phyloP scores from a whole-genome alignment of 345 rosid genomes.

The Gossypium rotundifolium region DNA sequence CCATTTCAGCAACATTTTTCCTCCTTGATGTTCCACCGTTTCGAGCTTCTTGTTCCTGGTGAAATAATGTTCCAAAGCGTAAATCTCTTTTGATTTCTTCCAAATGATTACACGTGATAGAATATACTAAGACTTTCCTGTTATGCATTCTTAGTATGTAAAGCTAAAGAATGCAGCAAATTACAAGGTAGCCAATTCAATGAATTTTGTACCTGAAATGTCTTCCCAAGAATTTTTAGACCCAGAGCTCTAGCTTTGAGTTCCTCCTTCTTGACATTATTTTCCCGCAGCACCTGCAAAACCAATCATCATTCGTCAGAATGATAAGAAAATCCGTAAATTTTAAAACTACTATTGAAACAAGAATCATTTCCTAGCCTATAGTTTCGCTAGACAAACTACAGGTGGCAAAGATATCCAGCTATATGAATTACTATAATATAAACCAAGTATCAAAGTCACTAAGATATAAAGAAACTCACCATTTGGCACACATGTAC shows the following conservation, averaged over 20 bases:
- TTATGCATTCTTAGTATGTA: no score
- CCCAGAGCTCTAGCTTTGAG: constrained; percentile 69
- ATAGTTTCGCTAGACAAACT: neutral
- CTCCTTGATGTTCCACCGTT: constrained; percentile 48
- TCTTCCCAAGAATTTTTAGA: constrained; percentile 70
- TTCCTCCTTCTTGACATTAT: constrained; percentile 51
- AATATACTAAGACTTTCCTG: neutral
- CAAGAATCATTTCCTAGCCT: constrained; percentile 7
- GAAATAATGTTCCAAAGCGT: constrained; percentile 2
- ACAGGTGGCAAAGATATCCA: neutral
- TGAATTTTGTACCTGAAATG: constrained; percentile 57
- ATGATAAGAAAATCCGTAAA: neutral
- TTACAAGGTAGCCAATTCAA: neutral
- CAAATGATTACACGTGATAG: neutral
- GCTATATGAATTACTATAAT: neutral
- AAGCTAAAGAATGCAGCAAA: neutral
- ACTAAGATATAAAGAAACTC: constrained; percentile 18
- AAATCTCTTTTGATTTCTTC: neutral
- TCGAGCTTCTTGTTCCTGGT: constrained; percentile 49
- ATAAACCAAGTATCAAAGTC: neutral
- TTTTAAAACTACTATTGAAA: neutral
- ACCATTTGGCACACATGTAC: constrained; percentile 84
- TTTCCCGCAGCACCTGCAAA: constrained; percentile 62
- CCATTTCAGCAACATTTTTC: constrained; percentile 36
- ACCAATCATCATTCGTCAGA: neutral